phyloP scores from a whole-genome alignment of 345 rosid genomes.

The Linum tenue region DNA sequence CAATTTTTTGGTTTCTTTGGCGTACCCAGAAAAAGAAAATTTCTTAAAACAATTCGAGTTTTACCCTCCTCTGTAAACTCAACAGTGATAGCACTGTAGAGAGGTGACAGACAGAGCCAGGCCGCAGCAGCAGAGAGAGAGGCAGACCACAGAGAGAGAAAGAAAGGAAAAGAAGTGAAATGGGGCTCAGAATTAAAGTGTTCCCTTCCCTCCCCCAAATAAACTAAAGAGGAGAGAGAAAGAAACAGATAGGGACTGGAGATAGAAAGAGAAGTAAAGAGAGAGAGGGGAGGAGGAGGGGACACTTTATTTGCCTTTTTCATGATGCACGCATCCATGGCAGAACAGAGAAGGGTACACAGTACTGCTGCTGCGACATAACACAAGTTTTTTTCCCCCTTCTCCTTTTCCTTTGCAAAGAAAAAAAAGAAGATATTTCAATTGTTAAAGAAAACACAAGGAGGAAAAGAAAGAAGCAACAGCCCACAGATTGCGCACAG shows the following conservation, averaged over 20 bases:
- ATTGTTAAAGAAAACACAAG: neutral
- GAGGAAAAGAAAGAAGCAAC: neutral
- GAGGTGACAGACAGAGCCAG: too few relatives aligned
- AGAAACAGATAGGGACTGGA: neutral
- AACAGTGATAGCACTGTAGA: too few relatives aligned
- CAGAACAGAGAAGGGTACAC: slow-evolving; percentile 28
- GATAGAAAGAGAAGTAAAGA: neutral
- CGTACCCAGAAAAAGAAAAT: too few relatives aligned
- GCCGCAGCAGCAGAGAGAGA: too few relatives aligned
- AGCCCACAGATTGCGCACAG: neutral
- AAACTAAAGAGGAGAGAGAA: too few relatives aligned
- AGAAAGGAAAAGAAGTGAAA: too few relatives aligned
- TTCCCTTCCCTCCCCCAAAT: too few relatives aligned
- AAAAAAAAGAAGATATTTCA: neutral
- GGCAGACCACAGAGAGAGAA: too few relatives aligned
- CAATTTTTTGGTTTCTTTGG: too few relatives aligned
- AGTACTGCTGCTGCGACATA: slow-evolving; percentile 19
- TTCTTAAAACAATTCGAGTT: too few relatives aligned
- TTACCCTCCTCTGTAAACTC: too few relatives aligned
- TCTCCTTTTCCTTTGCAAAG: neutral
- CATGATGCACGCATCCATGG: slow-evolving; percentile 51
- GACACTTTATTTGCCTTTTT: slow-evolving; percentile 35
- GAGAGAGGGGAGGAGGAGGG: slow-evolving; percentile 10
- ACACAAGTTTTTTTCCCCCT: slow-evolving; percentile 2
- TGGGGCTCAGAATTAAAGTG: too few relatives aligned